A percentile compares a stretch with the other conserved stretches of the same genome.
Evolutionary conservation across 768 basidiomycete genomes (phyloP).

Genomic region (Hydnomerulius pinastri): DNA sequence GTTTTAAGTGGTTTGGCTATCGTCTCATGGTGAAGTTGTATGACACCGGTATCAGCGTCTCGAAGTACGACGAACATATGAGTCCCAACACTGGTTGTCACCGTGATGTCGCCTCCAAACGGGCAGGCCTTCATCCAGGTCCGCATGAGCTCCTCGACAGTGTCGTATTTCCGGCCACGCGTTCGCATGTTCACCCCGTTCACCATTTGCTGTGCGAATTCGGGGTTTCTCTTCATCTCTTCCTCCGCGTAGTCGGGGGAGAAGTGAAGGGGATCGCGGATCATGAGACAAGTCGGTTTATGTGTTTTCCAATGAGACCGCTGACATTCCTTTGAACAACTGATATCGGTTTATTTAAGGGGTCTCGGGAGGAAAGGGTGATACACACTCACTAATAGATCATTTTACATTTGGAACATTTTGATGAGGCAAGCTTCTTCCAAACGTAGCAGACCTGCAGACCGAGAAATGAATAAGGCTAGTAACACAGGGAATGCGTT

Average conservation of each 20-base stretch:
- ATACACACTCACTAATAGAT: background rate
- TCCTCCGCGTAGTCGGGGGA: background rate
- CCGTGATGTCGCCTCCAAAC: background rate
- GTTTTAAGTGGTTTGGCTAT: background rate
- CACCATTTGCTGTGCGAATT: background rate
- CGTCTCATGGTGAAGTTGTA: background rate
- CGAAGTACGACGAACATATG: background rate
- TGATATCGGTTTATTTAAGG: background rate
- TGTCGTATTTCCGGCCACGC: background rate
- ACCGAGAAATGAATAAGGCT: background rate
- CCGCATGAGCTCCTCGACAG: background rate
- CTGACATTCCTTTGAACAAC: background rate
- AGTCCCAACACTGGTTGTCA: background rate
- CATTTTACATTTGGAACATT: background rate
- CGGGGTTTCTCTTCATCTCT: background rate
- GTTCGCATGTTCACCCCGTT: background rate
- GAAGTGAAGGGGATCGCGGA: background rate
- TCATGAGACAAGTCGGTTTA: background rate
- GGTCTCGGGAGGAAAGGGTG: no score
- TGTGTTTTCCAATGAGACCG: background rate
- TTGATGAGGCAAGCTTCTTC: background rate
- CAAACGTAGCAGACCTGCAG: background rate
- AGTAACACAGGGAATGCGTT: background rate
- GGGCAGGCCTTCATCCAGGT: background rate
- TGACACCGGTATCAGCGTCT: background rate